phyloP scores from a whole-genome alignment of 1,284 basidiomycete genomes.

The Erythrobasidium hasegawianum region DNA sequence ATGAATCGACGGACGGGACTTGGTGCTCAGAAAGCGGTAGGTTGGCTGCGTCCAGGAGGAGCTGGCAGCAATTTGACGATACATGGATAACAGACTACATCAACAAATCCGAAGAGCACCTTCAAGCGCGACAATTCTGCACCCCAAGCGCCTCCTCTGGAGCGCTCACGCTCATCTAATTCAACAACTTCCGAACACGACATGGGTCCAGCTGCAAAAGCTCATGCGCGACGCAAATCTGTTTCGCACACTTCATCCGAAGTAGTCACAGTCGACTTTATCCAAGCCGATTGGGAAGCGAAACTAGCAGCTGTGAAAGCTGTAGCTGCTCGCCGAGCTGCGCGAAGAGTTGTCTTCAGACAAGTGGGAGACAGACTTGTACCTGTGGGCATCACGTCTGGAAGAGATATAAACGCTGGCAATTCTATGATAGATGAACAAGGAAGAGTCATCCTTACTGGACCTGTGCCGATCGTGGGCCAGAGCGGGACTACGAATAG shows the following conservation, averaged over 20 bases:
- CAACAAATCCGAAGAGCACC: too few species aligned
- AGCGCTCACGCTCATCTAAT: slow-evolving; percentile 64
- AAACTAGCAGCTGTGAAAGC: slow-evolving; percentile 85
- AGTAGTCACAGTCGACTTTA: slow-evolving; percentile 77
- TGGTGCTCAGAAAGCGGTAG: slow-evolving; percentile 11
- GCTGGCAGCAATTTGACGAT: too few species aligned
- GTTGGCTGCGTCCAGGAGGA: neutral
- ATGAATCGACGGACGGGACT: slow-evolving; percentile 19
- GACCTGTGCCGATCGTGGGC: slow-evolving; percentile 54
- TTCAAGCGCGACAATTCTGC: neutral
- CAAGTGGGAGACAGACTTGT: slow-evolving; percentile 96
- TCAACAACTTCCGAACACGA: slow-evolving; percentile 33
- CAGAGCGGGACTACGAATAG: slow-evolving; percentile 55
- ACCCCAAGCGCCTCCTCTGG: slow-evolving; percentile 40
- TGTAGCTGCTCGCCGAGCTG: slow-evolving; percentile 80
- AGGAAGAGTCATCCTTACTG: slow-evolving; percentile 49
- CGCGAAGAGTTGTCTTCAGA: slow-evolving; percentile 94
- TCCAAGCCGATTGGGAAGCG: slow-evolving; percentile 90
- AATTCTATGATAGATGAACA: slow-evolving; percentile 50
- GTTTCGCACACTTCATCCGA: slow-evolving; percentile 55
- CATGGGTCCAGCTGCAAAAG: slow-evolving; percentile 28
- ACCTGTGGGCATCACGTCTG: slow-evolving; percentile 81
- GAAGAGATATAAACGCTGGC: slow-evolving; percentile 62
- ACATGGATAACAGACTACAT: too few species aligned
- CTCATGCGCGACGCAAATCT: slow-evolving; percentile 31